Base-by-base conservation (phyloP, 2,329 filamentous ascomycete species). In the Ophiostoma himal-ulmi region DNA sequence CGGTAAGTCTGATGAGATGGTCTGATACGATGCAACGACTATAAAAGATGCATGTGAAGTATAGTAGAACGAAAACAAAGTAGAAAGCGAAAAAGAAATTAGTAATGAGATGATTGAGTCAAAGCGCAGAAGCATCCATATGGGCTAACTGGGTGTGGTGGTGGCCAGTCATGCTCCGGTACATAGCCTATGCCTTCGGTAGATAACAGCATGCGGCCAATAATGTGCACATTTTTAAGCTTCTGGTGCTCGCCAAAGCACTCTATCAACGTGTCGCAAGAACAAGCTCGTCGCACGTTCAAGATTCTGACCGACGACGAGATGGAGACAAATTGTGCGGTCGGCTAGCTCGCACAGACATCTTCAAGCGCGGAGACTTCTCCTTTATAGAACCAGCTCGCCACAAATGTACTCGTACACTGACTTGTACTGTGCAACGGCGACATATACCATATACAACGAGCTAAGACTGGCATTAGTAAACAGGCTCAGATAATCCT, bases 301-400 rank as follows among this genome's bases (percentile, higher is more conserved):
- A 65, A 39, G 30, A 44, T 67, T 26, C 37, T 48, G 41, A 70
- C 69, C 69, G 66, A 70, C 48, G 69, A 39, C 52, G 37, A 39
- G 30, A 70, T 34, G 11, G 5, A 36, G 30, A 37, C 13, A 54
- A 17, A 20, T 17, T 3, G 26, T 30, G 60, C 34, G 60, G 60
- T 17, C 36, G 34, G 14, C 34, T 20, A n/a, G 60, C 34, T 39
- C 34, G 54, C 54, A 65, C 34, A 62, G 57, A 22, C 57, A 22
- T 5, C 57, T 30, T 34, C 11, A 13, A 17, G 11, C 57, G 26
- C 57, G 26, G 57, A 62, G 57, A 36, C 26, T 34, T 60, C 52
- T 57, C 52, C n/a, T 57, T 26, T 13, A 30, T 10, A 57, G 11
- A 26, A 26, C 22, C 22, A 26, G 22, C n/a, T 57, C n/a, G 26